phyloP scores from a whole-genome alignment of 192 early-diverging fungal species.

The Borealophlyctis nickersoniae region DNA sequence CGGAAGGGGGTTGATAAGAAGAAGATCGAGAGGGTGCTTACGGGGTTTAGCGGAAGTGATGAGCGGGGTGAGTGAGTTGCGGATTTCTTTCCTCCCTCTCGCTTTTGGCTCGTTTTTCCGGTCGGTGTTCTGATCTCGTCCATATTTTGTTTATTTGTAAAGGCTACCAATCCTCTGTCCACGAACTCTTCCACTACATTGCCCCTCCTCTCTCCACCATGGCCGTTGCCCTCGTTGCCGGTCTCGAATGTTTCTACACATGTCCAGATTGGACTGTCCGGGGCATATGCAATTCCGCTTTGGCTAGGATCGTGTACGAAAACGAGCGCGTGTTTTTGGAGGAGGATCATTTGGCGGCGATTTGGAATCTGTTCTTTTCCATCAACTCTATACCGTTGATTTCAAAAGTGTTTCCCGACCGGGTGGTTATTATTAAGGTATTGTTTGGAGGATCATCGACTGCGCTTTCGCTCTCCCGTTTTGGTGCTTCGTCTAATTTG shows the following conservation, averaged over 20 bases:
- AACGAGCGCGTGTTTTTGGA: conserved; percentile 54
- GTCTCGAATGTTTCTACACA: conserved; percentile 54
- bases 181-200: conserved; percentile 48
- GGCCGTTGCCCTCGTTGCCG: conserved; percentile 54
- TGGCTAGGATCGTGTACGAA: conserved; percentile 47
- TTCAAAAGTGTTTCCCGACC: conserved; percentile 49
- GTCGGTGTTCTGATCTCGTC: conserved; percentile 16
- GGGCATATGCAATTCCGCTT: conserved; percentile 51
- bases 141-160: conserved; percentile 23
- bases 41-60: conserved; percentile 37
- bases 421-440: conserved; percentile 54
- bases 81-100: conserved; percentile 8
- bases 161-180: conserved; percentile 42
- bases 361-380: conserved; percentile 60
- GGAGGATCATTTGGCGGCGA: conserved; percentile 55
- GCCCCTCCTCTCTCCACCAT: conserved; percentile 42
- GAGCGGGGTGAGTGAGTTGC: conserved; percentile 37
- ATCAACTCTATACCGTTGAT: conserved; percentile 41
- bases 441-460: neutral
- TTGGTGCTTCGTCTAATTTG: too few species aligned
- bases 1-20: conserved; percentile 19
- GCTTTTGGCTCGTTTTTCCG: neutral
- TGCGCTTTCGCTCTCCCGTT: neutral
- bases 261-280: conserved; percentile 47
- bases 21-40: conserved; percentile 32